Evolutionary conservation across 2,329 filamentous ascomycete species (phyloP).

Genomic region (Fusarium keratoplasticum): DNA sequence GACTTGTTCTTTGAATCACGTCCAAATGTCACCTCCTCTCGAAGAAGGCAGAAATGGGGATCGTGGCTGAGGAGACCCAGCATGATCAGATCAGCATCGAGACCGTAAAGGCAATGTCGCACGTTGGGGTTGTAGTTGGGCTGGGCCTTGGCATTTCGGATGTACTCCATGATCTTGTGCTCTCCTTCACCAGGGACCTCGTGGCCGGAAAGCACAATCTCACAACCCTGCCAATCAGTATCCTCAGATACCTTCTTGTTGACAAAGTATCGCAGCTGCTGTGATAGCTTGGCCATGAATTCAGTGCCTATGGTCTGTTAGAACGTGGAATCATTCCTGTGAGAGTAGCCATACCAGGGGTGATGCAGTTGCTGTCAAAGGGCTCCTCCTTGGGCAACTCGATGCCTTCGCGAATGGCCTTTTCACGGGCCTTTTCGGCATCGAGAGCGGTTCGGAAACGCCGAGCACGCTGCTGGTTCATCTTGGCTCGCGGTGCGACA

Average conservation of each 20-base stretch:
- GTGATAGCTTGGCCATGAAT: conserved; percentile 97
- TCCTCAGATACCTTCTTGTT: conserved; percentile 99
- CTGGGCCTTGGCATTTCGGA: conserved; percentile 96
- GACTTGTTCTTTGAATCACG: conserved; percentile 88
- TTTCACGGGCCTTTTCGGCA: conserved; percentile 88
- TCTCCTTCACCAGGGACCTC: conserved; percentile 98
- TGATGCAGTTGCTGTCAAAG: conserved; percentile 99
- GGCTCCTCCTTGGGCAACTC: conserved; percentile 95
- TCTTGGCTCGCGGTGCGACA: conserved; percentile 96
- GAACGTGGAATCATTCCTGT: conserved; percentile 6
- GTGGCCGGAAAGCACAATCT: conserved; percentile 95
- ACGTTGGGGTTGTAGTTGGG: conserved; percentile 92
- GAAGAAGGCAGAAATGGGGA: conserved; percentile 95
- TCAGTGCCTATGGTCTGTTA: conserved; percentile 69
- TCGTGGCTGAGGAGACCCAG: conserved; percentile 96
- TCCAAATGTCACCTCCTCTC: conserved; percentile 98
- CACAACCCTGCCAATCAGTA: conserved; percentile 95
- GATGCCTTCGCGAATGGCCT: conserved; percentile 88
- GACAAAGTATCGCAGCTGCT: conserved; percentile 97
- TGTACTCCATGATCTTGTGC: conserved; percentile 99
- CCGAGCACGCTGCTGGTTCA: conserved; percentile 98
- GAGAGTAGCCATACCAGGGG: conserved; percentile 70
- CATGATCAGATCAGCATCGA: conserved; percentile 99
- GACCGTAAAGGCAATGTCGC: conserved; percentile 95
- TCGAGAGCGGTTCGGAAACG: conserved; percentile 96